A percentile compares a stretch with the other conserved stretches of the same genome.
These are phyloP conservation scores for Litsea cubeba DNA, from an alignment of 164 flowering plant species.

Conservation along the genomic window DNA sequence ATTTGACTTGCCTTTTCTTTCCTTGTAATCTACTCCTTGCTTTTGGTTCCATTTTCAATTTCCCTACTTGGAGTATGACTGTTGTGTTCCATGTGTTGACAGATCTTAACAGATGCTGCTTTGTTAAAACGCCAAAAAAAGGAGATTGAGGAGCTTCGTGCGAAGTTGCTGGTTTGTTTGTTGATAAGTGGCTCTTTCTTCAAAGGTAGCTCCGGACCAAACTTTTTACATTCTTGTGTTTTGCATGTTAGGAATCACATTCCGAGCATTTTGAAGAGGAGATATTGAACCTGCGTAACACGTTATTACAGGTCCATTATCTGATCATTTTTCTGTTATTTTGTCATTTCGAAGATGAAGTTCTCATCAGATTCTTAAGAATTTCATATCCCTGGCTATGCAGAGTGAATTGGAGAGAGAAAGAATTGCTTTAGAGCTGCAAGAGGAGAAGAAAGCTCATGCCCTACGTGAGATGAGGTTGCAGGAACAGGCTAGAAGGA, in stretches of 20 bases:
- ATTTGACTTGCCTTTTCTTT: not conserved
- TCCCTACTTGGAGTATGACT: not conserved
- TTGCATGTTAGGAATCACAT: slow-evolving; percentile 57
- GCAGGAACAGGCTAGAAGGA: slow-evolving; percentile 84
- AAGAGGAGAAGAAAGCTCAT: slow-evolving; percentile 92
- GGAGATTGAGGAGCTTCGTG: slow-evolving; percentile 94
- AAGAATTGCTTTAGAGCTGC: slow-evolving; percentile 87
- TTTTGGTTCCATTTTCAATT: not conserved
- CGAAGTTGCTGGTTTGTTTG: slow-evolving; percentile 68
- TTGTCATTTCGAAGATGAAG: not conserved
- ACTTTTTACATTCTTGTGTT: not conserved
- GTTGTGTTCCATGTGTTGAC: slow-evolving; percentile 2
- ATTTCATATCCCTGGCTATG: slow-evolving; percentile 4
- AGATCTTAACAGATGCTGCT: slow-evolving; percentile 99
- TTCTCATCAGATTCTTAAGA: not conserved
- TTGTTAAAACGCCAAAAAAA: slow-evolving; percentile 94
- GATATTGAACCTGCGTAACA: slow-evolving; percentile 79
- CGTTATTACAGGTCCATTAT: slow-evolving; percentile 64
- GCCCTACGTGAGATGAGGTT: slow-evolving; percentile 71
- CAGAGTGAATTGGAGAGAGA: slow-evolving; percentile 96
- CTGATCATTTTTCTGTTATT: not conserved
- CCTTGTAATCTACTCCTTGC: not conserved
- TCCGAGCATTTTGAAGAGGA: slow-evolving; percentile 88
- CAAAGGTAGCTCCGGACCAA: slow-evolving; percentile 2
- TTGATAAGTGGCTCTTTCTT: not conserved